These are phyloP conservation scores for Pythium biforme DNA, from an alignment of 352 stramenopile species.

Conservation along the genomic window DNA sequence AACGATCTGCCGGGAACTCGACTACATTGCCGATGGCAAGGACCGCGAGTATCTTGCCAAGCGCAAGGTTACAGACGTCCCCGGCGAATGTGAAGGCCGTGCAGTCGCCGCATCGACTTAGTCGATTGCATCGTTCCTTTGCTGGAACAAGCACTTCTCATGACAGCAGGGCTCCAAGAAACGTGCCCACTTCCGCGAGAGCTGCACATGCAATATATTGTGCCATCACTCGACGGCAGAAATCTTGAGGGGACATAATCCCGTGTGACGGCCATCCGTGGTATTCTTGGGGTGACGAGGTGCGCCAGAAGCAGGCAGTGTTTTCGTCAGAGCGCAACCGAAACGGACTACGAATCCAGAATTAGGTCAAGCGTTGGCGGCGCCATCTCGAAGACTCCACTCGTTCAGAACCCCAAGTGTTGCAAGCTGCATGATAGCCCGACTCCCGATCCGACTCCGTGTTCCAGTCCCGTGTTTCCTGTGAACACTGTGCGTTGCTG, in stretches of 20 bases:
- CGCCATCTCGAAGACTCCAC: neutral
- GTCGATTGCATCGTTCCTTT: neutral
- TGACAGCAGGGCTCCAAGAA: no score
- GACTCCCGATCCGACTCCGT: neutral
- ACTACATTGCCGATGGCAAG: slow-evolving; percentile 28
- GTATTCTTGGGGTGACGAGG: neutral
- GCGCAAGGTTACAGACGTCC: neutral
- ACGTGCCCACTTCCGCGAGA: no score
- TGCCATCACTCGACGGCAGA: no score
- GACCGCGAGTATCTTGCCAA: slow-evolving; percentile 8
- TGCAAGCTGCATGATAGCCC: slow-evolving; percentile 1
- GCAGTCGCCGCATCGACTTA: slow-evolving; percentile 8
- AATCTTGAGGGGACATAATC: no score
- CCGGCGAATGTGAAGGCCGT: neutral
- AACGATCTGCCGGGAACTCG: slow-evolving; percentile 52
- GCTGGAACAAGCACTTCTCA: no score
- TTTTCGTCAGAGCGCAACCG: neutral
- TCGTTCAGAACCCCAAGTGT: neutral
- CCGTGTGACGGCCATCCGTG: neutral
- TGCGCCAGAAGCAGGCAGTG: neutral
- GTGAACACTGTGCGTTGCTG: neutral
- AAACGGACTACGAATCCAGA: neutral
- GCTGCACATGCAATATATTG: no score
- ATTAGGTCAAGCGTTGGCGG: neutral
- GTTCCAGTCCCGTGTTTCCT: neutral